Evolutionary conservation across 1,284 basidiomycete genomes (phyloP).

Genomic region (Phellinidium pouzarii): DNA sequence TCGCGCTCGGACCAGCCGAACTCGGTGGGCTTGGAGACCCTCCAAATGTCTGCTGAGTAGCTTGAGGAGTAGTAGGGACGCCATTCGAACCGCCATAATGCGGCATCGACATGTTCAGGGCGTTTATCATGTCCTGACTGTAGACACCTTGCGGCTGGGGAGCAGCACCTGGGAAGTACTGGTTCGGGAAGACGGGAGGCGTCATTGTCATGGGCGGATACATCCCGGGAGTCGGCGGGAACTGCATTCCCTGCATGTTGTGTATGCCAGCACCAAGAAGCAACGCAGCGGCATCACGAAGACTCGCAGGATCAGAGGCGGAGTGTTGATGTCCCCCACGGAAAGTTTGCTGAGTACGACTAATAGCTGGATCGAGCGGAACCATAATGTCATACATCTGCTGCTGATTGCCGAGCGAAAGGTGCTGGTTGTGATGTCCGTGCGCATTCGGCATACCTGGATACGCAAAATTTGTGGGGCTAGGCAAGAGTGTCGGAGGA

Average conservation of each 20-base stretch:
- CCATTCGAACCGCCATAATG: conserved; percentile 54
- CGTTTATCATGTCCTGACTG: conserved; percentile 49
- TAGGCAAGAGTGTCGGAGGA: conserved; percentile 36
- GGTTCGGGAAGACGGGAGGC: conserved; percentile 56
- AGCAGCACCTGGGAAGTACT: conserved; percentile 45
- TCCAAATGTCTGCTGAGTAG: conserved; percentile 30
- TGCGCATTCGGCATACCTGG: conserved; percentile 42
- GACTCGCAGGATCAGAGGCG: conserved; percentile 66
- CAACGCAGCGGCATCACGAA: conserved; percentile 59
- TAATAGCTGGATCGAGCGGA: conserved; percentile 51
- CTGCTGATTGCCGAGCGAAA: conserved; percentile 63
- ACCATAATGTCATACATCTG: conserved; percentile 76
- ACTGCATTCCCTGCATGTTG: conserved; percentile 32
- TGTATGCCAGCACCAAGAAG: conserved; percentile 50
- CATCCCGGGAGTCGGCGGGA: conserved; percentile 30
- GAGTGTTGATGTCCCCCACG: conserved; percentile 62
- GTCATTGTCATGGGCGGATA: conserved; percentile 43
- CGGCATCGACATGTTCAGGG: conserved; percentile 32
- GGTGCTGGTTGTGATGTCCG: conserved; percentile 27
- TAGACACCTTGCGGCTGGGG: conserved; percentile 47
- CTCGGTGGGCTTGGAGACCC: conserved; percentile 28
- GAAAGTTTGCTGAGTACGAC: conserved; percentile 70
- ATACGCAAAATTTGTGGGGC: conserved; percentile 49
- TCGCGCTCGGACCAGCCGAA: conserved; percentile 67
- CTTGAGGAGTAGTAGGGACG: conserved; percentile 32